A percentile compares a stretch with the other conserved stretches of the same genome.
These are phyloP conservation scores for Iberis amara DNA, from an alignment of 441 rosid genomes.

Conservation along the genomic window DNA sequence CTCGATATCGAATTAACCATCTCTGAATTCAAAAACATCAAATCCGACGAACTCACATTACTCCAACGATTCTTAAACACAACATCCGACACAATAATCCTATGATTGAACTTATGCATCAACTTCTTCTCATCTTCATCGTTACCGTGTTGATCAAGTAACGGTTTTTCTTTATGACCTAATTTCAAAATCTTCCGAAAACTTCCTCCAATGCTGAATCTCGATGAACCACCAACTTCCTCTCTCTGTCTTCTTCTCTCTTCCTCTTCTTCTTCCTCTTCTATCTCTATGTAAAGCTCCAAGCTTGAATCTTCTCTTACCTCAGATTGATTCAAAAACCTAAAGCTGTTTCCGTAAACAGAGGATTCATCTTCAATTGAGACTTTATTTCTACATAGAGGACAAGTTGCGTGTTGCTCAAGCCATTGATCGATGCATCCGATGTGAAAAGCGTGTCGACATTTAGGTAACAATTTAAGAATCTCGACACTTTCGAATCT, in stretches of 20 bases:
- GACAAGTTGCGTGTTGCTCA: constrained; percentile 58
- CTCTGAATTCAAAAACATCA: constrained; percentile 67
- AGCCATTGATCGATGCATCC: constrained; percentile 64
- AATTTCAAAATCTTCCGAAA: constrained; percentile 41
- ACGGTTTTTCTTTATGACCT: constrained; percentile 33
- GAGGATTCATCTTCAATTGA: constrained; percentile 45
- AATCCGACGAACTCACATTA: constrained; percentile 73
- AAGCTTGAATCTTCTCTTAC: constrained; percentile 44
- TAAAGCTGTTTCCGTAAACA: constrained; percentile 45
- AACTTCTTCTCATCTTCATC: constrained; percentile 28
- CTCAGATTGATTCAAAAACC: constrained; percentile 50
- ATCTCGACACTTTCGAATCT: constrained; percentile 50
- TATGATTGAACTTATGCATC: constrained; percentile 61
- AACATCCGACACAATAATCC: constrained; percentile 58
- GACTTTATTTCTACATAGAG: constrained; percentile 54
- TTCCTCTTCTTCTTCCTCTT: constrained; percentile 54
- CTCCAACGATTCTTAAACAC: constrained; percentile 81
- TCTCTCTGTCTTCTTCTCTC: constrained; percentile 26
- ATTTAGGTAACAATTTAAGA: constrained; percentile 48
- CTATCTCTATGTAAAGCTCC: constrained; percentile 65
- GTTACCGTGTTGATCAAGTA: constrained; percentile 32
- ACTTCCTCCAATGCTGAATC: constrained; percentile 73
- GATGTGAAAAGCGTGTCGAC: constrained; percentile 60
- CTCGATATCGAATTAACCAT: constrained; percentile 53
- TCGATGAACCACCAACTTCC: constrained; percentile 42